Percentiles rank a stretch among this genome's conserved stretches.
Evolutionary conservation across 2,329 filamentous ascomycete species (phyloP).

Genomic region (Verticillium nubilum): DNA sequence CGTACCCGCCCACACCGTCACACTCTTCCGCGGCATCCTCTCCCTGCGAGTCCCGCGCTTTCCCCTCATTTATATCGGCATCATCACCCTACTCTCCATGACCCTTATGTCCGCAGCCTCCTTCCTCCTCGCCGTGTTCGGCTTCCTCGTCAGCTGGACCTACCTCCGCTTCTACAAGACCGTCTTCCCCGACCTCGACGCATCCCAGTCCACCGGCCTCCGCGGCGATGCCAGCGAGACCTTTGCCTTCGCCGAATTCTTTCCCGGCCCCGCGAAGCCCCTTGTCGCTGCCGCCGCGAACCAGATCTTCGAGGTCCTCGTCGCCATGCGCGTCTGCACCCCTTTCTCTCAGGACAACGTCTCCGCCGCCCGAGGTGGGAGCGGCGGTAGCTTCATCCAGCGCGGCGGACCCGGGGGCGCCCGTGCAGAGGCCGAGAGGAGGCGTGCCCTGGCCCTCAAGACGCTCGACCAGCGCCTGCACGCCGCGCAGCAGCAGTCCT

Average conservation of each 20-base stretch:
- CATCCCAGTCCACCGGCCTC: slow-evolving; percentile 55
- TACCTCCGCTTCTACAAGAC: slow-evolving; percentile 94
- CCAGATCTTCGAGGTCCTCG: slow-evolving; percentile 67
- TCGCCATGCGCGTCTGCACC: slow-evolving; percentile 71
- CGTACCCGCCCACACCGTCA: slow-evolving; percentile 93
- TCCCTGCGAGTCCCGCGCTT: slow-evolving; percentile 78
- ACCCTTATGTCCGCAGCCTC: slow-evolving; percentile 64
- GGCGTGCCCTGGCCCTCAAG: slow-evolving; percentile 82
- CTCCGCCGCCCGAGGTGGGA: slow-evolving; percentile 62
- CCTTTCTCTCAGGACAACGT: slow-evolving; percentile 82
- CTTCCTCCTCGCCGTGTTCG: slow-evolving; percentile 72
- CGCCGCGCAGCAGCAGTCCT: slow-evolving; percentile 56
- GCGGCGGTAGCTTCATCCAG: slow-evolving; percentile 47
- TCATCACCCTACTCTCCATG: slow-evolving; percentile 60
- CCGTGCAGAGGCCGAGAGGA: slow-evolving; percentile 84
- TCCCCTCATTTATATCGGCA: slow-evolving; percentile 67
- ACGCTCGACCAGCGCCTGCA: slow-evolving; percentile 88
- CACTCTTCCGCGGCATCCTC: slow-evolving; percentile 80
- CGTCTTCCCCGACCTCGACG: slow-evolving; percentile 63
- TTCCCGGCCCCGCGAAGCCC: slow-evolving; percentile 78
- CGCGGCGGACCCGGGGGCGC: slow-evolving; percentile 60
- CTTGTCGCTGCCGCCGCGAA: slow-evolving; percentile 69
- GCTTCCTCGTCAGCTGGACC: slow-evolving; percentile 85
- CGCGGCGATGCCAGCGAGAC: slow-evolving; percentile 93
- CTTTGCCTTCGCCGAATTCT: slow-evolving; percentile 94